Percentiles rank a stretch among this genome's conserved stretches.
Evolutionary conservation across 1,139 yeast species (phyloP).

Genomic region (Candida albicans): DNA sequence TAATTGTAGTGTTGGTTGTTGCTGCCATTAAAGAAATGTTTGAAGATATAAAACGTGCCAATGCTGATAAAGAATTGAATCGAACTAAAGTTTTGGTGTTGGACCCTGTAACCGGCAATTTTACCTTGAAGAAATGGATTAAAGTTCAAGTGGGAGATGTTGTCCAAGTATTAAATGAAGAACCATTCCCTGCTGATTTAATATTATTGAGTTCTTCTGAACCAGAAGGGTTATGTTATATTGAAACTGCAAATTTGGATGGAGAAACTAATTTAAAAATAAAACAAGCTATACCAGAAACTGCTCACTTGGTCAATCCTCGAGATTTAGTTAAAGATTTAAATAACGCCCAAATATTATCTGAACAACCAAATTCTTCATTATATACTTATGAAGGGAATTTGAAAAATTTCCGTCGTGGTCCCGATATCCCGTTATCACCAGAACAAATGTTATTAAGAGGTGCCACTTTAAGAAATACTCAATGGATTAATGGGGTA

Average conservation of each 20-base stretch:
- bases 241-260: slow-evolving; percentile 95
- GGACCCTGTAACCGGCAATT: slow-evolving; percentile 59
- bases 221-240: slow-evolving; percentile 96
- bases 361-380: slow-evolving; percentile 94
- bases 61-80: slow-evolving; percentile 87
- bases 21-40: slow-evolving; percentile 89
- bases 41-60: slow-evolving; percentile 87
- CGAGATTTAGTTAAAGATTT: slow-evolving; percentile 49
- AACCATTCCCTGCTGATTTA: slow-evolving; percentile 93
- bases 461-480: slow-evolving; percentile 94
- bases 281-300: slow-evolving; percentile 82
- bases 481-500: slow-evolving; percentile 93
- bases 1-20: slow-evolving; percentile 77
- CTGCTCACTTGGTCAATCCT: slow-evolving; percentile 72
- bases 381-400: slow-evolving; percentile 94
- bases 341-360: slow-evolving; percentile 46
- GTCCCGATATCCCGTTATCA: slow-evolving; percentile 54
- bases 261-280: slow-evolving; percentile 97
- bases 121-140: slow-evolving; percentile 75
- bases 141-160: slow-evolving; percentile 90
- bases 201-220: slow-evolving; percentile 86
- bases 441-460: slow-evolving; percentile 91
- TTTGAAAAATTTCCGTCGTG: slow-evolving; percentile 49
- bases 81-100: slow-evolving; percentile 73
- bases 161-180: slow-evolving; percentile 80